phyloP scores from a whole-genome alignment of 2,329 filamentous ascomycete species.

The Chrysosporium queenslandicum region DNA sequence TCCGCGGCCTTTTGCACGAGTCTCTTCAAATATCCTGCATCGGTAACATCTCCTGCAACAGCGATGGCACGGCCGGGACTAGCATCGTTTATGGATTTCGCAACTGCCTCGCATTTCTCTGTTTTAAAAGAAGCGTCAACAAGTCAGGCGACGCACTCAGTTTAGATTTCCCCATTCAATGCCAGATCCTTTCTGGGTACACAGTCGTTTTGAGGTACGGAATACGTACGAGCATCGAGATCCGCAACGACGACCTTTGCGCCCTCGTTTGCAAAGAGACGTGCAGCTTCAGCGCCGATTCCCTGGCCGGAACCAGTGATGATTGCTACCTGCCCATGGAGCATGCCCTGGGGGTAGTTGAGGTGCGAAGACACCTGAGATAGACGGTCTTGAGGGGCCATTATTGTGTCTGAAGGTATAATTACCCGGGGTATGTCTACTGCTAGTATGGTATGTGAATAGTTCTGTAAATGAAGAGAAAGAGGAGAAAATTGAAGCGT shows the following conservation, averaged over 20 bases:
- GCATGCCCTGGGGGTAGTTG: slow-evolving; percentile 69
- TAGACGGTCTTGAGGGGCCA: slow-evolving; percentile 46
- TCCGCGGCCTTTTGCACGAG: slow-evolving; percentile 67
- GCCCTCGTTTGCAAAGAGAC: slow-evolving; percentile 77
- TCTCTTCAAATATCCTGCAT: slow-evolving; percentile 57
- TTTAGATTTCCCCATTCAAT: too few species aligned
- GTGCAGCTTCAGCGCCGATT: slow-evolving; percentile 74
- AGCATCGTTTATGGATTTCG: slow-evolving; percentile 56
- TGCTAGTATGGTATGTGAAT: too few species aligned
- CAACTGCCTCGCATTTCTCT: slow-evolving; percentile 62
- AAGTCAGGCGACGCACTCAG: too few species aligned
- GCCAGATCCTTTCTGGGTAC: too few species aligned
- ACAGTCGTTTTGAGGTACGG: not conserved
- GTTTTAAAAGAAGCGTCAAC: too few species aligned
- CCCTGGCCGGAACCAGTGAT: slow-evolving; percentile 80
- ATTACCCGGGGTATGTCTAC: not conserved
- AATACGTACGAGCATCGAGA: slow-evolving; percentile 57
- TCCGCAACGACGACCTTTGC: slow-evolving; percentile 76
- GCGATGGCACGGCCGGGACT: slow-evolving; percentile 58
- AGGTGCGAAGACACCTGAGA: slow-evolving; percentile 67
- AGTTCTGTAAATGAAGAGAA: not conserved
- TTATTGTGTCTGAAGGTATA: not conserved
- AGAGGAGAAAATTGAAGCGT: not conserved
- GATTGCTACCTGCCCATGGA: slow-evolving; percentile 72
- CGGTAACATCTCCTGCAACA: slow-evolving; percentile 66